Percentiles rank a stretch among this genome's conserved stretches.
These are phyloP conservation scores for Phyllostachys edulis DNA, from an alignment of 176 grass and related monocot genomes.

Conservation along the genomic window DNA sequence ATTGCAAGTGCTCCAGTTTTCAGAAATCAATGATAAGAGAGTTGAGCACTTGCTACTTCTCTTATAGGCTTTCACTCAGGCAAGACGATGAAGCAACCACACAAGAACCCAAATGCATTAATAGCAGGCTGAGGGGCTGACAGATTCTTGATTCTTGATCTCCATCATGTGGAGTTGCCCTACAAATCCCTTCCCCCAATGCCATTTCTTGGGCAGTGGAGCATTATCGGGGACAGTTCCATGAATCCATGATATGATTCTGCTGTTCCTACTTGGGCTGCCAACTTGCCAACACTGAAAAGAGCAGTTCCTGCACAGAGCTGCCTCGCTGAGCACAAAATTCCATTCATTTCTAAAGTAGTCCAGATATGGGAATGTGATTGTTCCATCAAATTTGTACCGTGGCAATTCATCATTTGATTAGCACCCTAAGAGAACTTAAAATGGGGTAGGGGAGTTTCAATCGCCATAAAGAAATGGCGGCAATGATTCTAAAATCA, in stretches of 20 bases:
- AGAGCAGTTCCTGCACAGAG: background rate
- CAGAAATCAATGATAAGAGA: background rate
- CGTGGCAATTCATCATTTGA: background rate
- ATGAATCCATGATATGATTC: constrained; percentile 13
- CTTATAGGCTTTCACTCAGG: background rate
- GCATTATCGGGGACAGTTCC: background rate
- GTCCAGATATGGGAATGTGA: background rate
- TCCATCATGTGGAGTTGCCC: background rate
- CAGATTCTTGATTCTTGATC: background rate
- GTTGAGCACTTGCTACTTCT: background rate
- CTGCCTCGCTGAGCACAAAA: background rate
- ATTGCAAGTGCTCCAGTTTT: background rate
- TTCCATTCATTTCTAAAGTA: background rate
- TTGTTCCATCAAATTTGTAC: background rate
- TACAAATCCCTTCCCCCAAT: background rate
- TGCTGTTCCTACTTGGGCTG: background rate
- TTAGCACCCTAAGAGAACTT: background rate
- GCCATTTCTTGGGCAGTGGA: background rate
- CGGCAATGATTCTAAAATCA: background rate
- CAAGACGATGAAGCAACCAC: background rate
- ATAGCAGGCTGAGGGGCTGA: background rate
- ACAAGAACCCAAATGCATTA: background rate
- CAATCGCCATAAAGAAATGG: background rate
- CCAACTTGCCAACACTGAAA: background rate
- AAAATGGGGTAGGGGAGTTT: background rate